These are phyloP conservation scores for Microbotryum lychnidis-dioicae DNA, from an alignment of 1,284 basidiomycete genomes.

Conservation along the genomic window DNA sequence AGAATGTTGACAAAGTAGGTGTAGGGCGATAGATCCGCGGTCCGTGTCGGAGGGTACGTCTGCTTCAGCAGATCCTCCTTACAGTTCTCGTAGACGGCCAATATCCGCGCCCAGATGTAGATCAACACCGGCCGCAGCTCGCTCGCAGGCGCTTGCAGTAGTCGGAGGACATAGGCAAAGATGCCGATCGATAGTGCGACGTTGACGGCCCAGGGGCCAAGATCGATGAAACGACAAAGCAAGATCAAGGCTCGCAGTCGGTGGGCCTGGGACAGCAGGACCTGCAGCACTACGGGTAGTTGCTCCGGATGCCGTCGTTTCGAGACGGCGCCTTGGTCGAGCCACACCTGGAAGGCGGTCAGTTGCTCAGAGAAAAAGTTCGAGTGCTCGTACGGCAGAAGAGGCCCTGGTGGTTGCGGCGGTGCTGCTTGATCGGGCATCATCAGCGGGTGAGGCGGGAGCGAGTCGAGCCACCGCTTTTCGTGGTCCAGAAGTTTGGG, in stretches of 20 bases:
- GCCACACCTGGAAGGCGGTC: constrained; percentile 97
- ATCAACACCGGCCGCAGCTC: constrained; percentile 96
- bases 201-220: constrained; percentile 97
- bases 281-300: constrained; percentile 93
- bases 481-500: constrained; percentile 70
- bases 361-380: constrained; percentile 94
- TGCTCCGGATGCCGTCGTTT: constrained; percentile 77
- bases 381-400: constrained; percentile 66
- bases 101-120: constrained; percentile 96
- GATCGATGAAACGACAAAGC: constrained; percentile 94
- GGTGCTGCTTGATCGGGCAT: constrained; percentile 34
- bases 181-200: constrained; percentile 96
- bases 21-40: constrained; percentile 29
- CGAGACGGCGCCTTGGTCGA: constrained; percentile 62
- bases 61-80: constrained; percentile 84
- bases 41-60: constrained; percentile 39
- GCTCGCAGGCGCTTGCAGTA: constrained; percentile 86
- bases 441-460: constrained; percentile 23
- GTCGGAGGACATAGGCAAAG: constrained; percentile 95
- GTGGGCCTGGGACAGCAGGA: constrained; percentile 91
- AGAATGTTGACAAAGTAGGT: constrained; percentile 81
- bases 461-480: constrained; percentile 45
- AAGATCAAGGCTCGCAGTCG: constrained; percentile 89
- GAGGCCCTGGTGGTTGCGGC: constrained; percentile 39
- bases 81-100: constrained; percentile 88